Evolutionary conservation across 73 alveolate species (phyloP), one percentile per base, ranked within the genome.

Genomic region (Paramecium bursaria): DNA sequence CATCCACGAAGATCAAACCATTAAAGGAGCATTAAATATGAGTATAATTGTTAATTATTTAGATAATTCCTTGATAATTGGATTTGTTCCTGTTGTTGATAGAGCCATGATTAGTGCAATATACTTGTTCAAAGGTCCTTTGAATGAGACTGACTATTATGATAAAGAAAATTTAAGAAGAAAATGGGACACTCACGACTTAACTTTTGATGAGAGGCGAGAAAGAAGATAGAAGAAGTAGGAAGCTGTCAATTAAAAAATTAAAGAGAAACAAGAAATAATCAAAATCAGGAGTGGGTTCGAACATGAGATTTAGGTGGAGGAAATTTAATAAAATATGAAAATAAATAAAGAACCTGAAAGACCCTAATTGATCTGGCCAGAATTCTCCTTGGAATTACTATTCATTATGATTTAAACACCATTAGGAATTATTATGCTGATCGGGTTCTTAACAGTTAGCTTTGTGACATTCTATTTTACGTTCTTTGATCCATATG

Each of bases 401-500:
- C n/a, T 67, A 33, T 67, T 67, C 10, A 33, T 35, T 42, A 25
- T 67, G 33, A 29, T 67, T 10, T 15, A 67, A n/a, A 67, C 82
- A 2, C 82, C 82, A 1, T 67, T 67, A 39, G 82, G 82, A 7
- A 57, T 57, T 14, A 47, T 67, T 3, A 42, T 67, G 1, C 14
- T 67, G 11, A 57, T 67, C n/a, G 55, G 82, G 2, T 67, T 67
- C 50, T 42, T 67, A 11, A 42, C 55, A 33, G 61, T 67, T 0
- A 0, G 53, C 19, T 67, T 35, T 67, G 82, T 67, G 6, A 67
- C 82, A 15, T 39, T 67, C 33, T 25, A 44, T 5, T 67, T 67
- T 67, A 57, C 35, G 0, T 67, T 67, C 57, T 67, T 67, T 67
- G 82, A 67, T 35, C 82, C 82, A 33, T 67, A 39, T 42, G 82